Evolutionary conservation across 768 basidiomycete genomes (phyloP).

Genomic region (Amyloporia xantha): DNA sequence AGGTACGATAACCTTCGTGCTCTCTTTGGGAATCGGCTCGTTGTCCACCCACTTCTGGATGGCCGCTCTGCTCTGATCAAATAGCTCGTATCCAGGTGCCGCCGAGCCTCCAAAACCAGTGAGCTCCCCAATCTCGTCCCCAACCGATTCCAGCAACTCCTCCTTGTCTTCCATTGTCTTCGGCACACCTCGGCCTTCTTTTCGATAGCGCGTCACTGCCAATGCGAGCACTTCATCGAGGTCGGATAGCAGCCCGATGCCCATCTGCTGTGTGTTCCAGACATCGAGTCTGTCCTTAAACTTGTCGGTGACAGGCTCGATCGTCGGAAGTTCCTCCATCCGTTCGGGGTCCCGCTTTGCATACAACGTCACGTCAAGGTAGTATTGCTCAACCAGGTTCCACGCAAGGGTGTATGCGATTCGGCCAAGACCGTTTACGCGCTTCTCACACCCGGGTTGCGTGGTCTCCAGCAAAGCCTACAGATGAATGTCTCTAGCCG

Average conservation of each 20-base stretch:
- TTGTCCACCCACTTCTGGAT: neutral
- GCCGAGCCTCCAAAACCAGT: neutral
- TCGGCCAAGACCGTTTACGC: neutral
- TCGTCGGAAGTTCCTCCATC: neutral
- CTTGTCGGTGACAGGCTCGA: neutral
- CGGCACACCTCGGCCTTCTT: neutral
- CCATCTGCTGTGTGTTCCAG: neutral
- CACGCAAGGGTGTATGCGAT: neutral
- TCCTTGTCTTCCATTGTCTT: neutral
- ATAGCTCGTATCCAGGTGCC: neutral
- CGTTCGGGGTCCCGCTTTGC: neutral
- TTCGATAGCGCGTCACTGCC: neutral
- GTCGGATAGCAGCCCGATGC: neutral
- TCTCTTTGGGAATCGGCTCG: neutral
- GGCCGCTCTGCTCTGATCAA: neutral
- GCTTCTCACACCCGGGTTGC: neutral
- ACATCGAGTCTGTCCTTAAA: neutral
- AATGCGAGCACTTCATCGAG: neutral
- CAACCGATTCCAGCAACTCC: neutral
- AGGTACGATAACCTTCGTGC: neutral
- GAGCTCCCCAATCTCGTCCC: neutral
- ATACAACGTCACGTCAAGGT: neutral
- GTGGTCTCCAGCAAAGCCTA: neutral
- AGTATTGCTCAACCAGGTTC: neutral
- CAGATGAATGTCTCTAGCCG: too few relatives aligned